These are phyloP conservation scores for Terana coerulea DNA, from an alignment of 768 basidiomycete genomes.

Conservation along the genomic window DNA sequence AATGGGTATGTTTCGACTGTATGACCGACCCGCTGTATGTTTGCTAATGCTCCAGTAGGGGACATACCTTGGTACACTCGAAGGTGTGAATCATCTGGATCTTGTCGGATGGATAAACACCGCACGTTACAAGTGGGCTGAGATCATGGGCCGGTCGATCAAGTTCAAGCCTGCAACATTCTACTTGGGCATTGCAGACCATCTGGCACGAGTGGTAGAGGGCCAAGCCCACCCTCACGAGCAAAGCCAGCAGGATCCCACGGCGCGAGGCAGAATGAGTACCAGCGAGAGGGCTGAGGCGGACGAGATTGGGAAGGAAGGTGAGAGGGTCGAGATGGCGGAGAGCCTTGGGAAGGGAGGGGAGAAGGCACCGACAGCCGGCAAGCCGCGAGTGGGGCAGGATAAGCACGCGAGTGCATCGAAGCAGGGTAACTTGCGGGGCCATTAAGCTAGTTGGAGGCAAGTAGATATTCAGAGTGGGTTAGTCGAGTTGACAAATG, in stretches of 20 bases:
- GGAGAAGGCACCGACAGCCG: background rate
- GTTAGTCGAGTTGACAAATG: no score
- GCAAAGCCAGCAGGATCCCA: background rate
- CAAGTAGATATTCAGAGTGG: no score
- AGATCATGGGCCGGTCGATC: conserved; percentile 85
- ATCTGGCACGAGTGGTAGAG: conserved; percentile 76
- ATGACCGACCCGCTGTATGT: background rate
- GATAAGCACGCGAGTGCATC: background rate
- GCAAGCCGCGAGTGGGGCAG: background rate
- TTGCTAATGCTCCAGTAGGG: conserved; percentile 46
- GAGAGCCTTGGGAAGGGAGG: conserved; percentile 24
- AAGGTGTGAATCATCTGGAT: conserved; percentile 88
- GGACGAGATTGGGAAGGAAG: conserved; percentile 21
- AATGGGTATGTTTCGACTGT: conserved; percentile 55
- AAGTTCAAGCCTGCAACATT: conserved; percentile 91
- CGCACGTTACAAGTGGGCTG: conserved; percentile 84
- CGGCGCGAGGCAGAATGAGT: background rate
- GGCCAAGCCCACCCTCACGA: conserved; percentile 28
- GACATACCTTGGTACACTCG: conserved; percentile 90
- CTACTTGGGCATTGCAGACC: conserved; percentile 79
- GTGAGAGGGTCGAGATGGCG: conserved; percentile 26
- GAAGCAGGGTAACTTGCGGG: no score
- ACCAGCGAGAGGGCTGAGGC: conserved; percentile 15
- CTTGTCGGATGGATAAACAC: conserved; percentile 93
- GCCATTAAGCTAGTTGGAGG: no score